Conservation (phyloP, 1,139 yeast genomes). For the Suhomyces yuchorum region DNA sequence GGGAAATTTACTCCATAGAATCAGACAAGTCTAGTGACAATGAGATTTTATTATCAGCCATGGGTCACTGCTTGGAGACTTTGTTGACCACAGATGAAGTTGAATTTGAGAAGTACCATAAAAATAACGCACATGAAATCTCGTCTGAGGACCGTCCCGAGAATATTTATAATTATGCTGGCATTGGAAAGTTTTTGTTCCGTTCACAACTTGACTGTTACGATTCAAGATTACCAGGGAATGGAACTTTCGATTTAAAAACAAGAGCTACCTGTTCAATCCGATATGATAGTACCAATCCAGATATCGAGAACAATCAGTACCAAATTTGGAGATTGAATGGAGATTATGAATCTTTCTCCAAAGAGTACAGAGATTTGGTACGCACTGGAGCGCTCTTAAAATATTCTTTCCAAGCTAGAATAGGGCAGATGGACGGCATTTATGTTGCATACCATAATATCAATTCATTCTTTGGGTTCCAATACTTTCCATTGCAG, state of each 20-base stretch:
- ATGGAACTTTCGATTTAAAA: conserved; percentile 89
- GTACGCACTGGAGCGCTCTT: conserved; percentile 71
- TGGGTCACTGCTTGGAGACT: conserved; percentile 80
- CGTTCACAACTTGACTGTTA: conserved; percentile 90
- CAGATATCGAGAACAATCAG: conserved; percentile 54
- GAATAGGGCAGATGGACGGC: conserved; percentile 97
- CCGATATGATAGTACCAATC: conserved; percentile 72
- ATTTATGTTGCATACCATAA: conserved; percentile 91
- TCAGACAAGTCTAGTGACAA: conserved; percentile 69
- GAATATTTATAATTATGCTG: conserved; percentile 68
- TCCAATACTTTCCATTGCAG: conserved; percentile 77
- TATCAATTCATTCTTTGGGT: conserved; percentile 78
- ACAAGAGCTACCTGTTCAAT: conserved; percentile 90
- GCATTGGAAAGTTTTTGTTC: conserved; percentile 68
- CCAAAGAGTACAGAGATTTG: conserved; percentile 76
- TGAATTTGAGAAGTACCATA: conserved; percentile 44
- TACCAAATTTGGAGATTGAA: conserved; percentile 64
- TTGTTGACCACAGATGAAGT: conserved; percentile 61
- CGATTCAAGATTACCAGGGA: conserved; percentile 78
- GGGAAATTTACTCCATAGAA: conserved; percentile 62
- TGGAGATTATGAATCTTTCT: conserved; percentile 77
- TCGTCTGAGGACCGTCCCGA: conserved; percentile 10
- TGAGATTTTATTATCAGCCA: conserved; percentile 69
- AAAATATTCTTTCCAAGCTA: conserved; percentile 86
- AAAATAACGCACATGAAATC: conserved; percentile 13